A percentile compares a stretch with the other conserved stretches of the same genome.
These are phyloP conservation scores for Chaetomium strumarium DNA, from an alignment of 2,329 filamentous ascomycete genomes.

Conservation along the genomic window DNA sequence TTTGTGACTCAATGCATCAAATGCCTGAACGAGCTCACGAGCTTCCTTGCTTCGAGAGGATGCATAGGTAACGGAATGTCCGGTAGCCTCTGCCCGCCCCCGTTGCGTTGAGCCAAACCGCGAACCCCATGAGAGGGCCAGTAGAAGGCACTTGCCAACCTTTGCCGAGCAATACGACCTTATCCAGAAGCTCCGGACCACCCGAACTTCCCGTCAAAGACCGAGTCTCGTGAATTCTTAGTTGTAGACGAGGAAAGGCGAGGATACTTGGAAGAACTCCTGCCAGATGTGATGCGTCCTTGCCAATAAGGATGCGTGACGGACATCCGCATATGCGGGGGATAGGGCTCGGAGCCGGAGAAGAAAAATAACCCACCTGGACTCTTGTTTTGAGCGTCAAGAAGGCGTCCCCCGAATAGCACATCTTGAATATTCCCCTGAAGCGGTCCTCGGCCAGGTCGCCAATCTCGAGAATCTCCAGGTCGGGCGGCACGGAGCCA, in stretches of 20 bases:
- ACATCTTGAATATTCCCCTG: slow-evolving; percentile 99
- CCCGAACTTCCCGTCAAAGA: background rate
- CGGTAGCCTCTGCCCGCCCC: too few relatives aligned
- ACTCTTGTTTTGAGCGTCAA: slow-evolving; percentile 92
- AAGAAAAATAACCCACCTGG: slow-evolving; percentile 55
- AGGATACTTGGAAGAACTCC: background rate
- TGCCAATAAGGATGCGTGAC: background rate
- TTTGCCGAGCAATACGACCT: background rate
- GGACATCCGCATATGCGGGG: background rate
- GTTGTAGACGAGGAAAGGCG: background rate
- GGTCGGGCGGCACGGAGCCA: slow-evolving; percentile 84
- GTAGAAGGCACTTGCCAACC: too few relatives aligned
- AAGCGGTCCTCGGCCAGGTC: slow-evolving; percentile 96
- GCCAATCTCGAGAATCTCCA: slow-evolving; percentile 96
- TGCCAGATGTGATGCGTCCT: background rate
- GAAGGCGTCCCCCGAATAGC: slow-evolving; percentile 91
- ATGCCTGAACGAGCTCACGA: slow-evolving; percentile 7
- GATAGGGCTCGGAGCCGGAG: slow-evolving; percentile 15
- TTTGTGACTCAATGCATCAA: slow-evolving; percentile 34
- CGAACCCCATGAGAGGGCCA: too few relatives aligned
- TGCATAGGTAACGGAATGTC: background rate
- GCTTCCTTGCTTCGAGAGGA: slow-evolving; percentile 12
- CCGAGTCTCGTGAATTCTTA: background rate
- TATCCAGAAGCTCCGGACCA: background rate
- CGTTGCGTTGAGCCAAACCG: too few relatives aligned